Conservation (phyloP, 495 filamentous ascomycete genomes). For the Penicillium cinerascens region DNA sequence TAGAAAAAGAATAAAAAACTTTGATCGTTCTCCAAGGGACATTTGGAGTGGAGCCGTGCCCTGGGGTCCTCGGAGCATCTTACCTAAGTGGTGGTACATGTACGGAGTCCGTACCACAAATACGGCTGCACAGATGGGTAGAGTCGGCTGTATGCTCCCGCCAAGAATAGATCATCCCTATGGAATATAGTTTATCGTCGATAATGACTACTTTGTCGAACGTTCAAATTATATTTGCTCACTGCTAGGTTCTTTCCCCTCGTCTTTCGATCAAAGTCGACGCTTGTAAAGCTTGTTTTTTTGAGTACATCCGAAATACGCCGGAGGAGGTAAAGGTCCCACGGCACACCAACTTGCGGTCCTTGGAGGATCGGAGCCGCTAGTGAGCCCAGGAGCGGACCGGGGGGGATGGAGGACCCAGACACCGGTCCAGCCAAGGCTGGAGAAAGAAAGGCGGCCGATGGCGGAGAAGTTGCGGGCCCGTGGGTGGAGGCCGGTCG, state of each 20-base stretch:
- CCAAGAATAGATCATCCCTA: too few relatives aligned
- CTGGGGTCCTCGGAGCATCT: background rate
- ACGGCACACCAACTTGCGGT: conserved; percentile 1
- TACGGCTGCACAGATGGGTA: background rate
- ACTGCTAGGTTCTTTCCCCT: too few relatives aligned
- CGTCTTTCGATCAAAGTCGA: too few relatives aligned
- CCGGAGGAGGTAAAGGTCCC: conserved; percentile 3
- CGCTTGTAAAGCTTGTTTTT: too few relatives aligned
- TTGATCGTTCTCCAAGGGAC: too few relatives aligned
- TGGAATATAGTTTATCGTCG: too few relatives aligned
- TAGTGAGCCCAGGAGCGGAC: conserved; percentile 3
- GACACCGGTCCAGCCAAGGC: conserved; percentile 2
- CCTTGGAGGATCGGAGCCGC: conserved; percentile 10
- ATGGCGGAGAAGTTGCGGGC: conserved; percentile 20
- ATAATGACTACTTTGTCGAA: too few relatives aligned
- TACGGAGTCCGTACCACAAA: background rate
- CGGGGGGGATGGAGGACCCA: background rate
- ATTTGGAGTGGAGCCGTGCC: background rate
- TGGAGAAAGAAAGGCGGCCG: conserved; percentile 10
- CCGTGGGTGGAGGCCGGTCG: conserved; percentile 14
- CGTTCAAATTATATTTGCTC: too few relatives aligned
- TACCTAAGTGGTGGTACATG: background rate
- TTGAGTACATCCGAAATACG: conserved; percentile 17
- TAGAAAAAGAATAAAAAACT: too few relatives aligned
- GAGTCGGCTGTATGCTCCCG: conserved; percentile 8